Conservation (phyloP, 345 rosid genomes). For the Erucastrum elatum region DNA sequence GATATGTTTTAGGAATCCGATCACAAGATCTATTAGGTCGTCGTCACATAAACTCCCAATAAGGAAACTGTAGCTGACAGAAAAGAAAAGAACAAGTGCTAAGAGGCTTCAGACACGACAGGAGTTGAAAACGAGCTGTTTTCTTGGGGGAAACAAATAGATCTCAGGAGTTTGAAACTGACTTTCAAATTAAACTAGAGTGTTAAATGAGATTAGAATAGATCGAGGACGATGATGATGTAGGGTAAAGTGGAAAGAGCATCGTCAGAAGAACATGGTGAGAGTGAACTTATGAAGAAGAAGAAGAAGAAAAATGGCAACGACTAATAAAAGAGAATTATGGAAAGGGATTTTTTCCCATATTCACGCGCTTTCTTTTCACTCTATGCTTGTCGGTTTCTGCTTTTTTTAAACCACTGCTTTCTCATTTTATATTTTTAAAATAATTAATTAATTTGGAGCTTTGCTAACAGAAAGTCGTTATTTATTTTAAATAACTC, state of each 20-base stretch:
- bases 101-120: not conserved
- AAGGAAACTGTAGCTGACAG: not conserved
- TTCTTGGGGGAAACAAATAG: not conserved
- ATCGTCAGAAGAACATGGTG: constrained; percentile 15
- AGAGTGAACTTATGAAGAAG: constrained; percentile 33
- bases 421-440: not conserved
- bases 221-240: not conserved
- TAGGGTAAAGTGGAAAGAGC: constrained; percentile 14
- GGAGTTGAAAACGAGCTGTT: constrained; percentile 27
- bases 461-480: constrained; percentile 23
- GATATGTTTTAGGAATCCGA: not conserved
- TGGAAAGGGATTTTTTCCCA: not conserved
- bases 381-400: constrained; percentile 36
- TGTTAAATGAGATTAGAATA: not conserved
- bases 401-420: constrained; percentile 26
- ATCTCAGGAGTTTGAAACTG: not conserved
- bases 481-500: not conserved
- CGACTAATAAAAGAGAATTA: constrained; percentile 2
- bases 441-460: not conserved
- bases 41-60: not conserved
- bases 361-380: constrained; percentile 38
- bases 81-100: not conserved
- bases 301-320: not conserved
- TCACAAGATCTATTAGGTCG: not conserved
- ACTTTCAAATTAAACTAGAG: not conserved